phyloP scores from a whole-genome alignment of 2,329 filamentous ascomycete genomes.

The Pseudogymnoascus sp. region DNA sequence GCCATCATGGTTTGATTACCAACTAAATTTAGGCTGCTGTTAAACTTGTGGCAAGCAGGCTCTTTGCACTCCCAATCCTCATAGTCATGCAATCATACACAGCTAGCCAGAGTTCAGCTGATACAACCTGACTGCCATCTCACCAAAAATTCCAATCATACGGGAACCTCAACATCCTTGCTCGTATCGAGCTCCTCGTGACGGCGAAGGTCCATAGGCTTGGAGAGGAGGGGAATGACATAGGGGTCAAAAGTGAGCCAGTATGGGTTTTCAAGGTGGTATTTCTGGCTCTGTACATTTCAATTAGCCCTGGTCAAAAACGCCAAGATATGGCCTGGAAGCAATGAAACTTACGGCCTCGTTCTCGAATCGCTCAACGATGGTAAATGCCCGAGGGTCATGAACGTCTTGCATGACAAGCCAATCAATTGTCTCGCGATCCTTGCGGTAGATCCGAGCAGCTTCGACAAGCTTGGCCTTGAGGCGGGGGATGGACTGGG shows the following conservation, averaged over 20 bases:
- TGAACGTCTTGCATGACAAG: conserved; percentile 70
- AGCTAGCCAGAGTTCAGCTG: not conserved
- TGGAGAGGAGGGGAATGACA: conserved; percentile 60
- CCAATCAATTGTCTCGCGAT: conserved; percentile 65
- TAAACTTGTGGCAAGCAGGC: no score
- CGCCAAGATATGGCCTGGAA: not conserved
- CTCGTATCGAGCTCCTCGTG: conserved; percentile 60
- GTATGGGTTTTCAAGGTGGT: conserved; percentile 60
- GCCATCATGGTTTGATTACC: not conserved
- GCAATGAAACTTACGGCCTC: conserved; percentile 46
- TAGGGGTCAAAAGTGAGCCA: conserved; percentile 73
- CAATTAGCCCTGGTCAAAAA: not conserved
- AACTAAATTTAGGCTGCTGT: not conserved
- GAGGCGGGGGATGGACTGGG: conserved; percentile 57
- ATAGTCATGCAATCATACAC: not conserved
- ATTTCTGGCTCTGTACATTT: conserved; percentile 45
- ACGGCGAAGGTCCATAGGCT: conserved; percentile 62
- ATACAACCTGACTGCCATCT: not conserved
- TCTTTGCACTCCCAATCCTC: not conserved
- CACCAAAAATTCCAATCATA: conserved; percentile 15
- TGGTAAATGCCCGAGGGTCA: conserved; percentile 64
- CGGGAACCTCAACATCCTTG: conserved; percentile 39
- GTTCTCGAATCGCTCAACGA: conserved; percentile 66
- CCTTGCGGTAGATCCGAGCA: conserved; percentile 64
- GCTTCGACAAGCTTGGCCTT: conserved; percentile 69